A percentile compares a stretch with the other conserved stretches of the same genome.
Conservation (phyloP, 2,329 filamentous ascomycete species). For the Trichoderma guizhouense region DNA sequence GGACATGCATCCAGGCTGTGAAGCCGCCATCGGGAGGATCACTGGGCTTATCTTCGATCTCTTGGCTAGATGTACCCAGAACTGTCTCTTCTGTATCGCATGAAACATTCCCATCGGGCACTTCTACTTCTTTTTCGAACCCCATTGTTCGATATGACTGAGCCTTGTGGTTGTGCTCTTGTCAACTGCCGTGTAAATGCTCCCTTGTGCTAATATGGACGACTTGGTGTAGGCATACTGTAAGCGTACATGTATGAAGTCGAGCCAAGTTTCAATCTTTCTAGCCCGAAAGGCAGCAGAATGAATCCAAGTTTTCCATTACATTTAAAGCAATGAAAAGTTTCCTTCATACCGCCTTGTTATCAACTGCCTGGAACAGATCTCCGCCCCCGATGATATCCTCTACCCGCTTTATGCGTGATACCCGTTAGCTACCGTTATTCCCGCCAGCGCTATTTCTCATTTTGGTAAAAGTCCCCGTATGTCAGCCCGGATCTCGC, state of each 20-base stretch:
- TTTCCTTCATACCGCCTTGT: background rate
- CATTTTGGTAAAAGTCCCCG: background rate
- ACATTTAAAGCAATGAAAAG: background rate
- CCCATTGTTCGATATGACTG: background rate
- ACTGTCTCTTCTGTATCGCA: background rate
- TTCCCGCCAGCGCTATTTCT: background rate
- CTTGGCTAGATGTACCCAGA: background rate
- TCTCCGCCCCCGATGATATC: background rate
- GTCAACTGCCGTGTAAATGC: background rate
- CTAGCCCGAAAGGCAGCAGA: background rate
- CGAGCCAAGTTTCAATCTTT: background rate
- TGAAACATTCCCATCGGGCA: background rate
- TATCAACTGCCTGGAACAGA: background rate
- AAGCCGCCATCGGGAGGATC: background rate
- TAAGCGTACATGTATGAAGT: background rate
- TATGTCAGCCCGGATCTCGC: background rate
- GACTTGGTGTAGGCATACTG: background rate
- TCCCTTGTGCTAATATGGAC: background rate
- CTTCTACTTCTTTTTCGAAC: background rate
- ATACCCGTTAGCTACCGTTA: background rate
- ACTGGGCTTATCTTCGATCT: background rate
- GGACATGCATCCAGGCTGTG: background rate
- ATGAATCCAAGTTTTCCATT: background rate
- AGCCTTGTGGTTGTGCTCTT: background rate
- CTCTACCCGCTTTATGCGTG: slow-evolving; percentile 7